These are phyloP conservation scores for Hysterangium stoloniferum DNA, from an alignment of 768 basidiomycete genomes.

Conservation along the genomic window DNA sequence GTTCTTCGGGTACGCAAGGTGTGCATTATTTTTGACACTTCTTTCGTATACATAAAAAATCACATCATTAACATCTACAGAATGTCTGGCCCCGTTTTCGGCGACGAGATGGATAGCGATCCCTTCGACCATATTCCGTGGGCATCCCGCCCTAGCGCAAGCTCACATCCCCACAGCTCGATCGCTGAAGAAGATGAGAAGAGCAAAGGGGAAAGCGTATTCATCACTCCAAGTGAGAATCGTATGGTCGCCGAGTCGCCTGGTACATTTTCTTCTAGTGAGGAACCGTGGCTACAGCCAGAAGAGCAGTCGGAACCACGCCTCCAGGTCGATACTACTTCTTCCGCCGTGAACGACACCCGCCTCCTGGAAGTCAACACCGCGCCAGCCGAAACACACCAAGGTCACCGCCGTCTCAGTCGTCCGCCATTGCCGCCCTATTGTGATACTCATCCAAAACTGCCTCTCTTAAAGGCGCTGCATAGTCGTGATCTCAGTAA, in stretches of 20 bases:
- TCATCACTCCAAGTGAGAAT: slow-evolving; percentile 32
- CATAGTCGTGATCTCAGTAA: background rate
- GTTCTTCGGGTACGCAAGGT: slow-evolving; percentile 91
- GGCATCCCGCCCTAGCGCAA: slow-evolving; percentile 38
- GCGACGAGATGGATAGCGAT: no score
- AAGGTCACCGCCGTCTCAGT: slow-evolving; percentile 21
- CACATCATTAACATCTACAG: slow-evolving; percentile 35
- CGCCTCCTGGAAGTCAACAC: slow-evolving; percentile 15
- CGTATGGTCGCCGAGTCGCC: slow-evolving; percentile 41
- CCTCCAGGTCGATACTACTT: background rate
- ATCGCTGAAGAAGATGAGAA: slow-evolving; percentile 1
- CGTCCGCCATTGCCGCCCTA: background rate
- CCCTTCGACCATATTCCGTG: slow-evolving; percentile 39
- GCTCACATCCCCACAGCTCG: slow-evolving; percentile 14
- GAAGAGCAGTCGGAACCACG: no score
- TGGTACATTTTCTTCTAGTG: slow-evolving; percentile 18
- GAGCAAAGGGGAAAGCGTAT: slow-evolving; percentile 8
- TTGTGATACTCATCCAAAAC: background rate
- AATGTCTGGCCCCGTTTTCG: slow-evolving; percentile 61
- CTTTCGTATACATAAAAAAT: background rate
- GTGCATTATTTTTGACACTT: slow-evolving; percentile 13
- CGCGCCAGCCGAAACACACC: slow-evolving; percentile 48
- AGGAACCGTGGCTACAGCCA: no score
- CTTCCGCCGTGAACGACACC: background rate
- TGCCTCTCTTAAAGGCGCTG: background rate